Evolutionary conservation across 208 protist species (phyloP).

Genomic region (Trypanosoma cruzi): DNA sequence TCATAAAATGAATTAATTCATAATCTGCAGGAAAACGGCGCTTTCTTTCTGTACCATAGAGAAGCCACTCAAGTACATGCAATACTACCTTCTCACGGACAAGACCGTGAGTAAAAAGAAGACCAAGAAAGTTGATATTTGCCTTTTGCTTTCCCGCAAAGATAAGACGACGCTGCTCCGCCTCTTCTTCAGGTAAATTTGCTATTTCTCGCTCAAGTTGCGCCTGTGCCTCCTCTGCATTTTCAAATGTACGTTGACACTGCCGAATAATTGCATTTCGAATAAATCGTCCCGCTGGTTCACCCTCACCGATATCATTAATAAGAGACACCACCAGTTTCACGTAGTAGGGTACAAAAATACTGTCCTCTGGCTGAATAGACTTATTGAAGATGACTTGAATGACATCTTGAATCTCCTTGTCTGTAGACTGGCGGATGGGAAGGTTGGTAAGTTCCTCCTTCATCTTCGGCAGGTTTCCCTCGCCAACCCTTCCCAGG

Average conservation of each 20-base stretch:
- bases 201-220: conserved; percentile 52
- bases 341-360: conserved; percentile 80
- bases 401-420: conserved; percentile 86
- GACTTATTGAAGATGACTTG: conserved; percentile 88
- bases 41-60: conserved; percentile 62
- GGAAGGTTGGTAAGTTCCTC: conserved; percentile 70
- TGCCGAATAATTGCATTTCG: conserved; percentile 70
- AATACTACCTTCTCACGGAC: conserved; percentile 62
- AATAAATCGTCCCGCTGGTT: conserved; percentile 68
- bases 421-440: conserved; percentile 83
- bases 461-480: conserved; percentile 76
- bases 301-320: conserved; percentile 61
- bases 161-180: conserved; percentile 54
- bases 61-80: conserved; percentile 68
- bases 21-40: conserved; percentile 71
- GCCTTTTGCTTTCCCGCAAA: conserved; percentile 82
- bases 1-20: conserved; percentile 79
- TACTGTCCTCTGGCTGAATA: conserved; percentile 73
- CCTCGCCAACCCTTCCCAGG: conserved; percentile 74
- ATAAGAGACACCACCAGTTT: conserved; percentile 79
- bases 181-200: conserved; percentile 58
- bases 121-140: conserved; percentile 86
- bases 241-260: conserved; percentile 74
- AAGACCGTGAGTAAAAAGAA: conserved; percentile 66
- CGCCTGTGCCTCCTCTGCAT: conserved; percentile 35